These are phyloP conservation scores for Fusarium proliferatum DNA, from an alignment of 2,329 filamentous ascomycete species.

Conservation along the genomic window DNA sequence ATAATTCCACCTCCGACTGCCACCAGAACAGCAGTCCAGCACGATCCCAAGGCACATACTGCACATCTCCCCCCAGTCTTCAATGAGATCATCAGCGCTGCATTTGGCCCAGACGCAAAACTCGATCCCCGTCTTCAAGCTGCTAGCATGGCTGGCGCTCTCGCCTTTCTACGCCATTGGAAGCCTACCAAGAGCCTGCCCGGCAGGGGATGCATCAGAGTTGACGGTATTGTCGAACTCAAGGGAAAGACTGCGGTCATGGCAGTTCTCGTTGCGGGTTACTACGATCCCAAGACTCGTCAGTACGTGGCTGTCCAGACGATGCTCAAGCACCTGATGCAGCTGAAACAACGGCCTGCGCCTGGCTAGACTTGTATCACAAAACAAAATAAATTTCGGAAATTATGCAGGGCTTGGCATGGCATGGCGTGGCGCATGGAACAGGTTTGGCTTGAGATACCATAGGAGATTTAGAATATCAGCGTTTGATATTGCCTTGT, in stretches of 20 bases:
- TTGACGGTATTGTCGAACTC: constrained; percentile 67
- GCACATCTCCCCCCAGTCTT: constrained; percentile 41
- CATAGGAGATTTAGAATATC: constrained; percentile 42
- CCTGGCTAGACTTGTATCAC: constrained; percentile 37
- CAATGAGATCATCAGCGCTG: constrained; percentile 42
- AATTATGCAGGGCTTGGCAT: constrained; percentile 23
- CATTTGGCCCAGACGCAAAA: constrained; percentile 46
- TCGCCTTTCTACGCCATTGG: constrained; percentile 60
- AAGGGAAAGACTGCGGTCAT: constrained; percentile 59
- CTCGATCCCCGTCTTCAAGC: constrained; percentile 51
- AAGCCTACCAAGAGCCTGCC: constrained; percentile 55
- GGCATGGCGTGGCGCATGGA: constrained; percentile 45
- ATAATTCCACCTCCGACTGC: constrained; percentile 37
- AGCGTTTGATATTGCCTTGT: constrained; percentile 11
- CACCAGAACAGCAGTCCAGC: constrained; percentile 39
- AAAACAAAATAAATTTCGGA: background rate
- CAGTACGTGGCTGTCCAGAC: constrained; percentile 57
- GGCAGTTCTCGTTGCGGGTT: constrained; percentile 63
- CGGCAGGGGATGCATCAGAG: constrained; percentile 61
- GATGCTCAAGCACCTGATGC: constrained; percentile 56
- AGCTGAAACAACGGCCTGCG: constrained; percentile 53
- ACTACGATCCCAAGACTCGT: constrained; percentile 67
- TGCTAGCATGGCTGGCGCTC: constrained; percentile 48
- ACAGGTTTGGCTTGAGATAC: constrained; percentile 43
- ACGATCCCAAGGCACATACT: constrained; percentile 38